These are phyloP conservation scores for Lophium mytilinum DNA, from an alignment of 495 filamentous ascomycete genomes.

Conservation along the genomic window DNA sequence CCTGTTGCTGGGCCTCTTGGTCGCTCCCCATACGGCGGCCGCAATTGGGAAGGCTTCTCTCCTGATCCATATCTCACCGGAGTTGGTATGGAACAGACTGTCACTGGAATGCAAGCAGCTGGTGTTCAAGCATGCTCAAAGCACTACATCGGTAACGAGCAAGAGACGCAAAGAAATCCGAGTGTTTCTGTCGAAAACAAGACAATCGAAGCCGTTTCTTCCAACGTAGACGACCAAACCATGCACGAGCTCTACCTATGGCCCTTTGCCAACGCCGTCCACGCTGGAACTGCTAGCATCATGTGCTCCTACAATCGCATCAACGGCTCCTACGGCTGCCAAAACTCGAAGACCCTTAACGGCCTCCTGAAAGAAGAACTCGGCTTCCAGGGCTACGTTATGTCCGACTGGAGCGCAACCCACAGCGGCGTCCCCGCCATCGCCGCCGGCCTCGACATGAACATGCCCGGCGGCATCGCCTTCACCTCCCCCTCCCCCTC, in stretches of 20 bases:
- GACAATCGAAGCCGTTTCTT: slow-evolving; percentile 4
- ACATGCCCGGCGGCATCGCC: slow-evolving; percentile 28
- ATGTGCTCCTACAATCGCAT: slow-evolving; percentile 38
- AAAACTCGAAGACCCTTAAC: slow-evolving; percentile 36
- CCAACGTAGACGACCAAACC: slow-evolving; percentile 31
- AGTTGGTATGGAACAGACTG: slow-evolving; percentile 31
- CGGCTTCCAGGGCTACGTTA: slow-evolving; percentile 45
- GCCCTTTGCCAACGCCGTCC: slow-evolving; percentile 31
- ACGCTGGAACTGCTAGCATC: slow-evolving; percentile 22
- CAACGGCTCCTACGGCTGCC: slow-evolving; percentile 29
- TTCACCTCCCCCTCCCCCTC: slow-evolving; percentile 15
- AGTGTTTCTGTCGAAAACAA: slow-evolving; percentile 1
- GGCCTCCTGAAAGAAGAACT: slow-evolving; percentile 47
- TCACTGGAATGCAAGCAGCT: slow-evolving; percentile 44
- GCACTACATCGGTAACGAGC: slow-evolving; percentile 28
- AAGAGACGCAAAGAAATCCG: slow-evolving; percentile 22
- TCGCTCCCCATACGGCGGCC: slow-evolving; percentile 43
- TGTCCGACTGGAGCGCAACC: slow-evolving; percentile 30
- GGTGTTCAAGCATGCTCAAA: slow-evolving; percentile 40
- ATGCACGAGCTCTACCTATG: slow-evolving; percentile 35
- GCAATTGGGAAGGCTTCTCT: slow-evolving; percentile 52
- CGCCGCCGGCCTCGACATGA: slow-evolving; percentile 29
- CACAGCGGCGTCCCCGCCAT: slow-evolving; percentile 21
- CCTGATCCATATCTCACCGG: slow-evolving; percentile 19
- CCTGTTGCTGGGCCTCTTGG: slow-evolving; percentile 53